A percentile compares a stretch with the other conserved stretches of the same genome.
Evolutionary conservation across 257 asterid species (phyloP).

Genomic region (Solanum pinnatisectum): DNA sequence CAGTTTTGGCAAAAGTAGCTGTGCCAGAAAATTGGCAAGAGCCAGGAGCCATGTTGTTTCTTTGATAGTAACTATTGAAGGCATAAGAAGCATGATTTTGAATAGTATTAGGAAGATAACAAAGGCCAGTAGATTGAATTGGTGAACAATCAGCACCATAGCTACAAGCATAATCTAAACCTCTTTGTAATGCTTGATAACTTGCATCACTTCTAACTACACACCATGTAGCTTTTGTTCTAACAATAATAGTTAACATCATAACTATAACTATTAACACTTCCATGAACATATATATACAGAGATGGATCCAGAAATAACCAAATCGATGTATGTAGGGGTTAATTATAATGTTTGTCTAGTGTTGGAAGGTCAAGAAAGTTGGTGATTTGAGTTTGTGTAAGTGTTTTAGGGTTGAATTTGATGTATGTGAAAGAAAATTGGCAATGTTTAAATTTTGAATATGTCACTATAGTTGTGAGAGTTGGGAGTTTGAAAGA

Average conservation of each 20-base stretch:
- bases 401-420: neutral
- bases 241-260: neutral
- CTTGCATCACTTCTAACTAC: slow-evolving; percentile 72
- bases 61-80: slow-evolving; percentile 72
- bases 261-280: neutral
- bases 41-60: slow-evolving; percentile 57
- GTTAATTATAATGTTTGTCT: neutral
- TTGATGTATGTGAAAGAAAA: neutral
- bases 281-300: neutral
- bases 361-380: neutral
- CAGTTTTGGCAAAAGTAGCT: slow-evolving; percentile 71
- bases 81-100: slow-evolving; percentile 91
- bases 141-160: slow-evolving; percentile 81
- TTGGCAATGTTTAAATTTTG: neutral
- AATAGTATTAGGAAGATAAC: slow-evolving; percentile 71
- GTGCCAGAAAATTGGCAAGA: slow-evolving; percentile 66
- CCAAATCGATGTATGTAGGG: neutral
- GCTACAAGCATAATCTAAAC: slow-evolving; percentile 71
- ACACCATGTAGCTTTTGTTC: slow-evolving; percentile 47
- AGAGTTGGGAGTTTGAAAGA: neutral
- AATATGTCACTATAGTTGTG: neutral
- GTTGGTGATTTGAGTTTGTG: neutral
- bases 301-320: neutral
- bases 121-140: slow-evolving; percentile 50
- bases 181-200: slow-evolving; percentile 46